Evolutionary conservation across 1,284 basidiomycete genomes (phyloP).

Genomic region (Tylopilus microsporus): DNA sequence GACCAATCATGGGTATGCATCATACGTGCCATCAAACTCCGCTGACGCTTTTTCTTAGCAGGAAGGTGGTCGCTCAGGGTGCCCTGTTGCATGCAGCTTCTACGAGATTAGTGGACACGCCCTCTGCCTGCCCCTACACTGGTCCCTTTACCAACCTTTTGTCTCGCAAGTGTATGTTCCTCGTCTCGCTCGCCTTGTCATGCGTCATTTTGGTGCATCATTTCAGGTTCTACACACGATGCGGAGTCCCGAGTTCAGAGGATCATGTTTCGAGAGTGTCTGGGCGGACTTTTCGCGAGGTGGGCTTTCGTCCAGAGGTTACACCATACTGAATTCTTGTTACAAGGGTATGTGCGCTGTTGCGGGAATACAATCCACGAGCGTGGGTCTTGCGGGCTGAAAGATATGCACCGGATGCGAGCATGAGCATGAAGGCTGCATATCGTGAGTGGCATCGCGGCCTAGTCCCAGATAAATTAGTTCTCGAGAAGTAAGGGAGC

Average conservation of each 20-base stretch:
- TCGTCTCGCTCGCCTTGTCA: too few species aligned
- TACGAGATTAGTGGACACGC: background rate
- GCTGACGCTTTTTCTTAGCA: background rate
- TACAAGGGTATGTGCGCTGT: background rate
- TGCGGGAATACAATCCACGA: background rate
- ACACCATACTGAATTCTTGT: background rate
- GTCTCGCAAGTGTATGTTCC: background rate
- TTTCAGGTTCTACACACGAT: constrained; percentile 24
- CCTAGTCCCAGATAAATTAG: too few species aligned
- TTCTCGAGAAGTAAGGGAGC: too few species aligned
- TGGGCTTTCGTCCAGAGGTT: background rate
- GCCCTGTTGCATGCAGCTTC: background rate
- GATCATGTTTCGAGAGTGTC: constrained; percentile 3
- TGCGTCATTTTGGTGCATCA: too few species aligned
- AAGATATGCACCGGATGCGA: background rate
- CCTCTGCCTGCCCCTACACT: background rate
- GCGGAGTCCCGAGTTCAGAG: background rate
- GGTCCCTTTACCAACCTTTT: background rate
- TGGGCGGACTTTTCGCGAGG: constrained; percentile 1
- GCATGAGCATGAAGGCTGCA: background rate
- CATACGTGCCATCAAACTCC: too few species aligned
- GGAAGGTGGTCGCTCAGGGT: background rate
- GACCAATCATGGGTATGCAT: too few species aligned
- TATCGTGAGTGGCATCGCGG: background rate
- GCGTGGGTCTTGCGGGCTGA: background rate